Conservation (phyloP, 371 early-diverging fungal genomes). For the Gilbertella persicaria region DNA sequence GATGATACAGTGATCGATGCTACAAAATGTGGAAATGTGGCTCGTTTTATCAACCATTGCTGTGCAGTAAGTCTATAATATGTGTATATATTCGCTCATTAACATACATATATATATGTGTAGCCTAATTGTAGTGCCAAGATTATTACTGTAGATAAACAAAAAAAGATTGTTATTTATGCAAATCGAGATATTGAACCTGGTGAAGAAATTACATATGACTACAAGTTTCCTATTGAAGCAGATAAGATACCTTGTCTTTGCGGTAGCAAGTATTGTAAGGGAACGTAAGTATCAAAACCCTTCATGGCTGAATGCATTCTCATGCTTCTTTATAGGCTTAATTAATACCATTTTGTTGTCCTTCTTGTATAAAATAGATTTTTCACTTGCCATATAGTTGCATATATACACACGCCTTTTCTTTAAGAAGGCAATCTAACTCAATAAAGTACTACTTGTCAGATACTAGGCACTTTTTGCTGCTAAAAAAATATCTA, state of each 20-base stretch:
- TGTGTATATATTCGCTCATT: slow-evolving; percentile 4
- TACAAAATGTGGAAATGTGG: slow-evolving; percentile 96
- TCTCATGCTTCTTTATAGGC: too few species aligned
- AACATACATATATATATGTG: slow-evolving; percentile 1
- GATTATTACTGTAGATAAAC: slow-evolving; percentile 83
- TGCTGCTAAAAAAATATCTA: too few species aligned
- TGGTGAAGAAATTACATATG: slow-evolving; percentile 98
- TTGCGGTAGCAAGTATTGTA: slow-evolving; percentile 85
- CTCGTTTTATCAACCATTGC: slow-evolving; percentile 98
- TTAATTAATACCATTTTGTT: too few species aligned
- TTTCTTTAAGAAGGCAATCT: too few species aligned
- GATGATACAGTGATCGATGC: slow-evolving; percentile 97
- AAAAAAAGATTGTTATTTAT: slow-evolving; percentile 93
- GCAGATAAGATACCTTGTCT: slow-evolving; percentile 92
- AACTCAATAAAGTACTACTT: too few species aligned
- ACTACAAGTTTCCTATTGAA: slow-evolving; percentile 98
- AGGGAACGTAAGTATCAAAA: slow-evolving; percentile 69
- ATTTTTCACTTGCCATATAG: too few species aligned
- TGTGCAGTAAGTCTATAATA: slow-evolving; percentile 71
- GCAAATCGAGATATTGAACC: slow-evolving; percentile 85
- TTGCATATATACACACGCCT: too few species aligned
- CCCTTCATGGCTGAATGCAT: too few species aligned
- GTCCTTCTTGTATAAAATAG: too few species aligned
- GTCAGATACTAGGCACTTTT: too few species aligned
- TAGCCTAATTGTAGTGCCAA: slow-evolving; percentile 97